Evolutionary conservation across 169 alveolate species (phyloP), one percentile per base, ranked within the genome.

Genomic region (Plasmodium fragile): DNA sequence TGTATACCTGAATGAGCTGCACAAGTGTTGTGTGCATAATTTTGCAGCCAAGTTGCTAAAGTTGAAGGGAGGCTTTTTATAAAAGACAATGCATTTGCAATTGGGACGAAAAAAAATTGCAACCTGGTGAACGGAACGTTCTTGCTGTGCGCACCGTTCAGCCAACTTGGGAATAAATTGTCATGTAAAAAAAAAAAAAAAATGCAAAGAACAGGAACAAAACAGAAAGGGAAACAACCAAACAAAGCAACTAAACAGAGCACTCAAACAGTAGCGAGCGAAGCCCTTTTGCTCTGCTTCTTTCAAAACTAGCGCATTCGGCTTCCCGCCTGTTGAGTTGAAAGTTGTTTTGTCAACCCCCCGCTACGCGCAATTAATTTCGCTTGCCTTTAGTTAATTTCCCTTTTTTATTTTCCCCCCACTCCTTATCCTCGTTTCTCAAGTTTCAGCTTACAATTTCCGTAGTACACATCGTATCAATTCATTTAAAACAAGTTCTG

Each of bases 371-470:
- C 75, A 65, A 65, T 4, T 36, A 78, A 25, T 41, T 78, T 8
- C 83, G 69, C 49, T 80, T 80, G 13, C 71, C 71, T 49, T 45
- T 49, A 25, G 52, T 80, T 28, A 80, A 43, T 28, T 43, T 22
- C 34, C 45, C 65, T 43, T 30, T 32, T 78, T 80, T 80, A 28
- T n/a, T 18, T 79, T 79, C 70, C 65, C 41, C 25, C 34, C 59
- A 8, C 3, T 32, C 39, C 41, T 80, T n/a, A 80, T 80, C 59
- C 65, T 45, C 85, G 28, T 80, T 41, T 28, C 53, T 53, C 13
- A 81, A 81, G 11, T 81, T 49, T 52, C 41, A 81, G 10, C 71
- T 72, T 53, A 52, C 22, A 81, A 10, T 53, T 81, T 81, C 70
- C 25, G 41, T 10, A 28, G 55, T 81, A 81, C 90, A 81, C 41